Conservation (phyloP, 305 asterid genomes). For the Solanum hybrid region DNA sequence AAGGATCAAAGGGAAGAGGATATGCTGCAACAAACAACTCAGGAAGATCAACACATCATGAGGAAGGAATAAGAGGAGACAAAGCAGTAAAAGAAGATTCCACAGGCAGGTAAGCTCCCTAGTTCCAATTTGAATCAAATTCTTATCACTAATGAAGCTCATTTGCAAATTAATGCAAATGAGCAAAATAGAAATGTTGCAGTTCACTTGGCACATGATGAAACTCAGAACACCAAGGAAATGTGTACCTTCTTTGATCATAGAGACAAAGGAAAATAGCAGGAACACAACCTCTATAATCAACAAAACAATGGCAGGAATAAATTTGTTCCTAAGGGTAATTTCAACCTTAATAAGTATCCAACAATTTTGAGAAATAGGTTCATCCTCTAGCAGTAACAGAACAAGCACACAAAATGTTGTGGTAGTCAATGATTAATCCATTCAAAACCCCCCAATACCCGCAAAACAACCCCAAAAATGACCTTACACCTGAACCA, state of each 20-base stretch:
- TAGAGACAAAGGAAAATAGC: no score
- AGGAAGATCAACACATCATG: no score
- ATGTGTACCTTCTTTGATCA: not conserved
- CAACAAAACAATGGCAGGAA: not conserved
- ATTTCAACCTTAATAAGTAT: not conserved
- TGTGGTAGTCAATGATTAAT: no score
- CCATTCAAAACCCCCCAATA: not conserved
- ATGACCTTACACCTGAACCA: not conserved
- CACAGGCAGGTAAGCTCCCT: not conserved
- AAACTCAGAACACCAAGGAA: not conserved
- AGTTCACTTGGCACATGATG: not conserved
- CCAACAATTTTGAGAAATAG: not conserved
- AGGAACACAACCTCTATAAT: not conserved
- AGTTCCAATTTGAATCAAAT: not conserved
- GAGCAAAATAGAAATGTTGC: not conserved
- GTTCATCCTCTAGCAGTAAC: not conserved
- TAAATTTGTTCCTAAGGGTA: not conserved
- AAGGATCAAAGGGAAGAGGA: not conserved
- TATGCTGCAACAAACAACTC: not conserved
- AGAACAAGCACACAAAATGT: not conserved
- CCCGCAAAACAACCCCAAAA: not conserved
- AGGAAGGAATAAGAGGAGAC: not conserved
- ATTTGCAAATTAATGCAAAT: not conserved
- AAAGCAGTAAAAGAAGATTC: no score
- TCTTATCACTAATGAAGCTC: no score